Conservation (phyloP, 169 alveolate species). For the Plasmodium gonderi region DNA sequence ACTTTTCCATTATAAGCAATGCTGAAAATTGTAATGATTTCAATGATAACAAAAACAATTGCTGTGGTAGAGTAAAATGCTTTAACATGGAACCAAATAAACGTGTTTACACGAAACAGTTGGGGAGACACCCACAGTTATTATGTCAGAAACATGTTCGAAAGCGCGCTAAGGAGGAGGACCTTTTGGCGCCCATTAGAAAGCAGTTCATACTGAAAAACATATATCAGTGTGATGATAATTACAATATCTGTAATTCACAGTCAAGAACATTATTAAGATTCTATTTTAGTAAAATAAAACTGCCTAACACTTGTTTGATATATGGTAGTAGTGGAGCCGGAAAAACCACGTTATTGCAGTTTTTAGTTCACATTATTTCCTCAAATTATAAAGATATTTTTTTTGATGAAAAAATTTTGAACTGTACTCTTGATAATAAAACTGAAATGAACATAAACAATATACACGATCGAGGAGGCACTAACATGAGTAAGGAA, state of each 20-base stretch:
- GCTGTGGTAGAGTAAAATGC: neutral
- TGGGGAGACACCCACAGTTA: neutral
- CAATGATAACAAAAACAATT: neutral
- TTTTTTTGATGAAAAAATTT: neutral
- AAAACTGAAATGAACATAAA: neutral
- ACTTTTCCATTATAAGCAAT: neutral
- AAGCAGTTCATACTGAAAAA: constrained; percentile 34
- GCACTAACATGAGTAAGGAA: neutral
- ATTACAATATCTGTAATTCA: constrained; percentile 35
- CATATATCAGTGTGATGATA: constrained; percentile 53
- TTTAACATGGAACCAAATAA: neutral
- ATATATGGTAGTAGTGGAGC: constrained; percentile 68
- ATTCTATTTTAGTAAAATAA: constrained; percentile 58
- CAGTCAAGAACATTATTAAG: constrained; percentile 14
- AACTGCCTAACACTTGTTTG: constrained; percentile 48
- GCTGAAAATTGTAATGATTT: neutral
- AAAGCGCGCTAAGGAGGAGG: neutral
- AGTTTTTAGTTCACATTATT: constrained; percentile 26
- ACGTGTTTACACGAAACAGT: neutral
- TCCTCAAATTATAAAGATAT: constrained; percentile 39
- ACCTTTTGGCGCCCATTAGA: neutral
- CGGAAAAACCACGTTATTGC: constrained; percentile 66
- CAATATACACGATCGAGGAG: neutral
- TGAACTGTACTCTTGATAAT: neutral
- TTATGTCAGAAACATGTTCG: neutral